phyloP scores from a whole-genome alignment of 2,329 filamentous ascomycete species.

The Ophiostoma pallidulum region DNA sequence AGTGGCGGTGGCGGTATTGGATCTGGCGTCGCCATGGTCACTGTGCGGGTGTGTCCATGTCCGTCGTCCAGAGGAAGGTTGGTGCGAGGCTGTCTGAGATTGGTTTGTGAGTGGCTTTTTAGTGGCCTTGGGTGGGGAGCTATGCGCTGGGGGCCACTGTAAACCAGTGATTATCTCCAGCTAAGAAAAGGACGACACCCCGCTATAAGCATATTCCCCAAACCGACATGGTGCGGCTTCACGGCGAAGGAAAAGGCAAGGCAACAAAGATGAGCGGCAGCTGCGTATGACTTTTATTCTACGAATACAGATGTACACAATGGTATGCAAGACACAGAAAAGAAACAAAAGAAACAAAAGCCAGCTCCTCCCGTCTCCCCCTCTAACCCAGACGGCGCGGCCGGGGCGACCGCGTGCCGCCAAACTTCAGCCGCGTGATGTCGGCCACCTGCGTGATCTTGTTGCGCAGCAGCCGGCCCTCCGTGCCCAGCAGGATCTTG shows the following conservation, averaged over 20 bases:
- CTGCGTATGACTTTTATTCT: neutral
- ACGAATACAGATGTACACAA: too few species aligned
- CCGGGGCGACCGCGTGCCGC: conserved; percentile 77
- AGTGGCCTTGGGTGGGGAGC: neutral
- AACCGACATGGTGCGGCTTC: neutral
- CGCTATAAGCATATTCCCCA: conserved; percentile 3
- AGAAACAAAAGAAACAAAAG: too few species aligned
- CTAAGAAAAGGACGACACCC: neutral
- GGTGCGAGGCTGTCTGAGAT: too few species aligned
- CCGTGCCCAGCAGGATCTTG: conserved; percentile 79
- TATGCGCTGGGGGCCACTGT: too few species aligned
- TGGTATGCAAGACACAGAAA: neutral
- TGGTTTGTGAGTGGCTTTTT: neutral
- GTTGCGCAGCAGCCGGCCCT: conserved; percentile 65
- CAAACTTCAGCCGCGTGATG: conserved; percentile 86
- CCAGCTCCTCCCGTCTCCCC: neutral
- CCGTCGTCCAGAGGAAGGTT: neutral
- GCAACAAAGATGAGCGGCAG: neutral
- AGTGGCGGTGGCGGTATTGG: conserved; percentile 5
- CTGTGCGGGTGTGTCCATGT: conserved; percentile 1
- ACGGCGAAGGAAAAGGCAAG: neutral
- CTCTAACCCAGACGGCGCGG: conserved; percentile 65
- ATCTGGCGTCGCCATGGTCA: conserved; percentile 8
- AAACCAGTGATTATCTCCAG: neutral
- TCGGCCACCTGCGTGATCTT: conserved; percentile 77